Evolutionary conservation across 345 rosid species (phyloP).

Genomic region (Pugionium dolabratum): DNA sequence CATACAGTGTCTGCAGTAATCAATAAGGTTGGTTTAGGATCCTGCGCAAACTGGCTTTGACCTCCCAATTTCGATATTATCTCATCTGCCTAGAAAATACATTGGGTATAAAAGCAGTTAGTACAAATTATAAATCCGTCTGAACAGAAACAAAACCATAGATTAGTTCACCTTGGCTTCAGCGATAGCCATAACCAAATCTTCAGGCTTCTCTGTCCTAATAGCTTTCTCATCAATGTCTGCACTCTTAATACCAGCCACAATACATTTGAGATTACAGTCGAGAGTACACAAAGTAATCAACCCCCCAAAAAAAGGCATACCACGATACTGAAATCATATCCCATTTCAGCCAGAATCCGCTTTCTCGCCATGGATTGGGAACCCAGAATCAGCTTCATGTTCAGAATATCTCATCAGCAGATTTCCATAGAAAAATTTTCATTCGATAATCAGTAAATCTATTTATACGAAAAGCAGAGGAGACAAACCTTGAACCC

Average conservation of each 20-base stretch:
- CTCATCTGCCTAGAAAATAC: conserved; percentile 63
- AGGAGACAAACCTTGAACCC: conserved; percentile 38
- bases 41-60: conserved; percentile 40
- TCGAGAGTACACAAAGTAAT: neutral
- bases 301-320: neutral
- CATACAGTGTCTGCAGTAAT: conserved; percentile 90
- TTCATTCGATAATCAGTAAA: neutral
- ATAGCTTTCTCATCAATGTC: conserved; percentile 87
- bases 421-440: neutral
- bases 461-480: neutral
- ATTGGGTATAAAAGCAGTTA: neutral
- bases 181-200: conserved; percentile 83
- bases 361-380: conserved; percentile 67
- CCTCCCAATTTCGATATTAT: conserved; percentile 57
- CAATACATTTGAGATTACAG: neutral
- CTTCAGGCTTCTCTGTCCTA: conserved; percentile 80
- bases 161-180: conserved; percentile 68
- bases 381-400: conserved; percentile 82
- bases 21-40: conserved; percentile 55
- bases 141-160: neutral
- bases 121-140: neutral
- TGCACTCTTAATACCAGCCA: conserved; percentile 56
- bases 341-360: conserved; percentile 88
- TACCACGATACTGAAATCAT: conserved; percentile 70
- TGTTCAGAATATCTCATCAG: conserved; percentile 1